Conservation (phyloP, 305 asterid genomes). For the Fraxinus sp. region DNA sequence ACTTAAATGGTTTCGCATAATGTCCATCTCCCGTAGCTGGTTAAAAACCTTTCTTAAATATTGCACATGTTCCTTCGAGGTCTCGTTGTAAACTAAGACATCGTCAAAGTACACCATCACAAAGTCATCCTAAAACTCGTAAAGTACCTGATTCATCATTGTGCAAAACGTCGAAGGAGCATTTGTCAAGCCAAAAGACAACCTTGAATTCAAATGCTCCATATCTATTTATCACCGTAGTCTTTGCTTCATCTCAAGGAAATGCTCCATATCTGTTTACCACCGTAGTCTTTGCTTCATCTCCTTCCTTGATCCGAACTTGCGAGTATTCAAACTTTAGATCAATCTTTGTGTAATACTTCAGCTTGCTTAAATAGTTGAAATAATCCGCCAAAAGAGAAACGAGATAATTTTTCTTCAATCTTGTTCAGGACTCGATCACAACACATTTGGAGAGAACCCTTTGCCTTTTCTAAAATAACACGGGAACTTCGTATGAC, state of each 20-base stretch:
- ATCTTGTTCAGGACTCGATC: not conserved
- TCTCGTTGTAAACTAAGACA: not conserved
- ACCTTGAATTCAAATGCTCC: not conserved
- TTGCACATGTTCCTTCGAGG: not conserved
- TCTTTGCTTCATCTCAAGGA: not conserved
- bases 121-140: not conserved
- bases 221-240: not conserved
- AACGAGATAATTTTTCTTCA: not conserved
- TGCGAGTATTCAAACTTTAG: not conserved
- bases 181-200: not conserved
- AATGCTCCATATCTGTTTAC: not conserved
- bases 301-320: not conserved
- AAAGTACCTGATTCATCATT: not conserved
- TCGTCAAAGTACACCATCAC: no score
- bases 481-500: not conserved
- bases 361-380: not conserved
- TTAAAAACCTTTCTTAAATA: no score
- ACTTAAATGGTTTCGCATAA: not conserved
- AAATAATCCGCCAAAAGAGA: no score
- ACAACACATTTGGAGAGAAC: not conserved
- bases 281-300: not conserved
- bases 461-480: not conserved
- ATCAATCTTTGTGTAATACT: not conserved
- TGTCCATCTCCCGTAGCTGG: not conserved
- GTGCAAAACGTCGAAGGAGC: not conserved